Evolutionary conservation across 2,329 filamentous ascomycete species (phyloP), one percentile per base, ranked within the genome.

Genomic region (Fusarium bactridioides): DNA sequence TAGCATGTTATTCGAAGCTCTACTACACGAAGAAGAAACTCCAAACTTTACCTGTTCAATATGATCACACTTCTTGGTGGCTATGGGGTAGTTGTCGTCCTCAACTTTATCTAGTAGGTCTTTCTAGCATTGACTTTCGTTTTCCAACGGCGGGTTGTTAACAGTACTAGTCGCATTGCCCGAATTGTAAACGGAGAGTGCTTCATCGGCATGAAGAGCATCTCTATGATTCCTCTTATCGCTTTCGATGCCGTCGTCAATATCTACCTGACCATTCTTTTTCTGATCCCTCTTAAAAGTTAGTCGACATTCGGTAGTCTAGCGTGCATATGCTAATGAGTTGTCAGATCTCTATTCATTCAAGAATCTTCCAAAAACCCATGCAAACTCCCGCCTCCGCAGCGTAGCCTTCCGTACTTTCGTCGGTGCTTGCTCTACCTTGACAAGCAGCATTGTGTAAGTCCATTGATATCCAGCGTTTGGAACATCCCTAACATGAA

Each of bases 101-200:
- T 91, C 61, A 91, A 89, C 76, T 90, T 91, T 68, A 79, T 90
- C 44, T 90, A 85, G 89, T 90, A 83, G 72, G 86, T 75, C n/a
- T 7, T 38, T 29, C 9, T 13, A 23, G 11, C 50, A 41, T 33
- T 21, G 13, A 25, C 41, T 64, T 47, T 70, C 29, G 9, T 13
- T 21, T 10, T 27, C 27, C 13, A 13, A 58, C 25, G n/a, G 31
- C 64, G 1, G 31, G 16, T 73, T 40, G 69, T 33, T 23, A 54
- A 15, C 4, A 33, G 33, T 15, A 18, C 25, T 64, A 89, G 87
- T 74, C 89, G 89, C 9, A 88, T 90, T 48, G 85, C 87, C 6
- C 85, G 84, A 61, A 85, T 90, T 58, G 81, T 87, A 5, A 77
- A 88, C 16, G 87, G 86, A 4, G 79, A 85, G 47, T 92, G 90